Evolutionary conservation across 1,284 basidiomycete genomes (phyloP).

Genomic region (Tilletiopsis washingtonensis): DNA sequence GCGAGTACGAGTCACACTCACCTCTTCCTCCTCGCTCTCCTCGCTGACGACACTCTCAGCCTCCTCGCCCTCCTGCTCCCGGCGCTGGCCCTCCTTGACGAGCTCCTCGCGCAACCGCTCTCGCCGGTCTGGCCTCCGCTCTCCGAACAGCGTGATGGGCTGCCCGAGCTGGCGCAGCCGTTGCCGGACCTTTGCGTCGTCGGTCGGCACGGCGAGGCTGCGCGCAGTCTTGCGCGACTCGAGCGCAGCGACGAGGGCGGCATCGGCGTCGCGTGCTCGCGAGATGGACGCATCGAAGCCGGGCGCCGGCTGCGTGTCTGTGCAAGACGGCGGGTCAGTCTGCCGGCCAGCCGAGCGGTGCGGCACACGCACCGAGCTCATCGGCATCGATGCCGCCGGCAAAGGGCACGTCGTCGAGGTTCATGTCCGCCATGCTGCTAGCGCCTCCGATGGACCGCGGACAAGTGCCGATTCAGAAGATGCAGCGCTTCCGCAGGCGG

Average conservation of each 20-base stretch:
- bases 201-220: constrained; percentile 87
- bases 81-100: constrained; percentile 73
- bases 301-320: no score
- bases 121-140: constrained; percentile 64
- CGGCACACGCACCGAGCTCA: no score
- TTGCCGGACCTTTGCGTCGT: constrained; percentile 82
- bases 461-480: no score
- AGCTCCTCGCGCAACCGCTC: constrained; percentile 88
- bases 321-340: no score
- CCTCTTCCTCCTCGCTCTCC: constrained; percentile 52
- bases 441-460: no score
- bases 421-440: no score
- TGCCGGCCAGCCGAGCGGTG: no score
- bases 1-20: constrained; percentile 1
- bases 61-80: constrained; percentile 42
- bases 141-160: constrained; percentile 93
- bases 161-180: constrained; percentile 84
- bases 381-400: no score
- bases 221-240: constrained; percentile 67
- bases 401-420: no score
- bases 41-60: constrained; percentile 50
- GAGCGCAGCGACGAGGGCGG: constrained; percentile 5
- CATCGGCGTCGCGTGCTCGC: no score
- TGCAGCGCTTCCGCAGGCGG: no score
- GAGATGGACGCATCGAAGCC: no score